Evolutionary conservation across 108 stramenopile genomes (phyloP), one percentile per base, ranked within the genome.

Genomic region (Discostella pseudostelligera): DNA sequence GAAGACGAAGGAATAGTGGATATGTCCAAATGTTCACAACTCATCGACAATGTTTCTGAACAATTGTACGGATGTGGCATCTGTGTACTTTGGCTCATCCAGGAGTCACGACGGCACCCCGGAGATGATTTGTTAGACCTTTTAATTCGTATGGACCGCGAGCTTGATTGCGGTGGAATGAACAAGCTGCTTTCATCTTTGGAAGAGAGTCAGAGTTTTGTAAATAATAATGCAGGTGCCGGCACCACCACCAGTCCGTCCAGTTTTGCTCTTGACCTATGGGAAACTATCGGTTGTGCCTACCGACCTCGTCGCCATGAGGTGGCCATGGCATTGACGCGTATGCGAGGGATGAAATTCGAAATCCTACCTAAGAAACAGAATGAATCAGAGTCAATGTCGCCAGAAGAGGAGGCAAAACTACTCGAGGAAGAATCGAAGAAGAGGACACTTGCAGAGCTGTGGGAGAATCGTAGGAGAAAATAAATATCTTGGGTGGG

Each of bases 41-140:
- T 94, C 25, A 21, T 91, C 22, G 89, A 25, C 21, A 8, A 11
- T 14, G 50, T 1, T 76, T 73, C 78, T 0, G 74, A 80, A 44
- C 93, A 94, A 55, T 62, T 94, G 6, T 94, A 82, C 68, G 88
- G 85, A 24, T 84, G 84, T 57, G 93, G 89, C 12, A 59, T 91
- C n/a, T 89, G 87, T 60, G 72, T 82, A 2, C 39, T 83, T 4
- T 89, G 87, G 89, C 70, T 94, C 16, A 42, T 94, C 8, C 73
- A 76, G 57, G 55, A 70, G 39, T 72, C 86, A 39, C 62, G 57
- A 12, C 58, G 59, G 45, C 29, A 85, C 13, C 81, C 83, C n/a
- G 56, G 77, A 0, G 43, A 79, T 9, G 87, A 88, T 39, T 25
- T 94, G 4, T 46, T 21, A 9, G 84, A 78, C 17, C 60, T 94